Base-by-base conservation (phyloP, 2,329 filamentous ascomycete genomes). In the Alternaria triticimaculans region DNA sequence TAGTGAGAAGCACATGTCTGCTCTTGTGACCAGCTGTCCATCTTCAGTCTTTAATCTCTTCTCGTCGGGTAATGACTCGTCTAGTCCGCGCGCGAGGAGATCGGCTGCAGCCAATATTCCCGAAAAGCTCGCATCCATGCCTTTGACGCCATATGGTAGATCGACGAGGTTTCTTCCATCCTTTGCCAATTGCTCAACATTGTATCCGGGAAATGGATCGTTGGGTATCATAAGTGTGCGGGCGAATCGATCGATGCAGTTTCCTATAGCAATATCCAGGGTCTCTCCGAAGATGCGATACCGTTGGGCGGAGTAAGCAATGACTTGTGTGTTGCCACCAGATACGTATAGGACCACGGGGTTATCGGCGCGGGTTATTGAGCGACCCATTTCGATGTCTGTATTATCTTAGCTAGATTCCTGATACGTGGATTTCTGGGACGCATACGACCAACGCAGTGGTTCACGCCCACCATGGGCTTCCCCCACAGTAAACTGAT, bases 251-350 rank as follows among this genome's bases (percentile, higher is more conserved):
- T 99, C 96, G 50, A 99, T 88, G 79, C 96, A 98, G 82, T 99
- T 99, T 5, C 96, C 96, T 11, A 99, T 95, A 14, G 96, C 96
- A 69, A 98, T 98, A 78, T 99, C 96, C 55, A 99, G 89, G 2
- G 96, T 94, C 83, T 99, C 96, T 66, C 96, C 96, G 80, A 99
- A 99, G 78, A 99, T 99, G 62, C 96, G 91, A 83, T 99, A 99
- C 62, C 95, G 88, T 78, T 94, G 92, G 68, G 95, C 92, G 37
- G 93, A 94, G 82, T 98, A 99, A 50, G 96, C 96, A 70, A 98
- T 98, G 25, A 98, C 95, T 83, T 99, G 95, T 14, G 95, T 97
- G 84, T 99, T 99, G 62, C 96, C 96, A 65, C 96, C 96, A 21
- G 89, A 93, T 44, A 98, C 96, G 81, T 99, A 99, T 43, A 99